Conservation (phyloP, 352 stramenopile genomes). For the Phytophthora hibernalis region DNA sequence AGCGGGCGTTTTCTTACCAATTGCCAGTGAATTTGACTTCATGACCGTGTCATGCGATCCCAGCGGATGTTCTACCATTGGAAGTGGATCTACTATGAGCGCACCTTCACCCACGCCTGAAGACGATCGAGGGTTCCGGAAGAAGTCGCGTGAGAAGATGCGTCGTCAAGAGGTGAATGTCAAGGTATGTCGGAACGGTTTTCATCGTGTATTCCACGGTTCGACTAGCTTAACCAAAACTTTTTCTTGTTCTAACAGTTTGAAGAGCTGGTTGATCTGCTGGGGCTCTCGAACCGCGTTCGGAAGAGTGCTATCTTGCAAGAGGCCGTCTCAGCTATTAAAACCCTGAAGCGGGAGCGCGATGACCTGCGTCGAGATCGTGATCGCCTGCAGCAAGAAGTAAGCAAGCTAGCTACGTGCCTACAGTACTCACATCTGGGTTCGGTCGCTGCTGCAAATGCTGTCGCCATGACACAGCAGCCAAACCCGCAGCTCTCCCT, state of each 20-base stretch:
- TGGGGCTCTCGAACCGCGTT: conserved; percentile 79
- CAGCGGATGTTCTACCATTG: conserved; percentile 63
- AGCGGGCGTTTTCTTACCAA: conserved; percentile 34
- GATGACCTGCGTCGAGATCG: conserved; percentile 68
- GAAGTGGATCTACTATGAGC: conserved; percentile 18
- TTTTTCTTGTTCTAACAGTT: conserved; percentile 43
- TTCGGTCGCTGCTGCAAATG: conserved; percentile 55
- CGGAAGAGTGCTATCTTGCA: conserved; percentile 79
- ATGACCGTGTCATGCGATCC: conserved; percentile 53
- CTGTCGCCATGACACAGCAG: conserved; percentile 47
- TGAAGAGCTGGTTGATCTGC: conserved; percentile 70
- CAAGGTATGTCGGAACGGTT: conserved; percentile 47
- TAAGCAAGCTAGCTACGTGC: conserved; percentile 69
- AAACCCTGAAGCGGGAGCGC: conserved; percentile 62
- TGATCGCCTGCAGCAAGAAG: conserved; percentile 70
- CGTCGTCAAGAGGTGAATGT: conserved; percentile 82
- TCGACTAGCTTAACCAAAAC: conserved; percentile 9
- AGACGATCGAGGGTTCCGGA: conserved; percentile 69
- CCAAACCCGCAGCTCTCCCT: conserved; percentile 39
- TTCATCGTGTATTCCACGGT: not conserved
- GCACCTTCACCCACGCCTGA: conserved; percentile 41
- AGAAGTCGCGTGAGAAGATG: conserved; percentile 85
- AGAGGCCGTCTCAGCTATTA: conserved; percentile 74
- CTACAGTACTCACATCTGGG: conserved; percentile 72
- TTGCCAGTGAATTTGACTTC: conserved; percentile 39